Conservation (phyloP, 1,284 basidiomycete genomes). For the Bjerkandera adusta region DNA sequence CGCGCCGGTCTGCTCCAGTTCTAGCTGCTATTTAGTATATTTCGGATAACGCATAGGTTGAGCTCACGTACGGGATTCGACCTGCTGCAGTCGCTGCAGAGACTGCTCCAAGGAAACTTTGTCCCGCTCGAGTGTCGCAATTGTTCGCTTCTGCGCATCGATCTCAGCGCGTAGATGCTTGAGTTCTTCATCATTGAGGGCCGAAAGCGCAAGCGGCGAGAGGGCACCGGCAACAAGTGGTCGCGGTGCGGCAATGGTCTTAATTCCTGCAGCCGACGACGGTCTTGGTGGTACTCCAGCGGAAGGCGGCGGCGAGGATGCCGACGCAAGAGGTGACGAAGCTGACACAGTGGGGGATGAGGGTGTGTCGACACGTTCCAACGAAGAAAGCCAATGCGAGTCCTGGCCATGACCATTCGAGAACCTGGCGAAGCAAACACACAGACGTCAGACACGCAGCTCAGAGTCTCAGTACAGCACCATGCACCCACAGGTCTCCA, state of each 20-base stretch:
- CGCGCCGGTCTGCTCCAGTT: constrained; percentile 22
- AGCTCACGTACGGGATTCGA: constrained; percentile 46
- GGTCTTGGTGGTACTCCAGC: constrained; percentile 19
- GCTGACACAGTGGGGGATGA: constrained; percentile 10
- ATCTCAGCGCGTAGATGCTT: constrained; percentile 33
- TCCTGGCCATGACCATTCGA: constrained; percentile 29
- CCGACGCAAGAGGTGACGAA: neutral
- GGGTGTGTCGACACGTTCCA: constrained; percentile 45
- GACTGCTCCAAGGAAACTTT: constrained; percentile 58
- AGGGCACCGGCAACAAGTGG: constrained; percentile 5
- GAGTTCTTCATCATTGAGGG: constrained; percentile 23
- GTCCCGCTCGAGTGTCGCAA: constrained; percentile 67
- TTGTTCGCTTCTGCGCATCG: constrained; percentile 61
- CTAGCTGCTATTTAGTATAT: constrained; percentile 14
- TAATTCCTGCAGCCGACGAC: constrained; percentile 15
- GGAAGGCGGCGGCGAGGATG: constrained; percentile 21
- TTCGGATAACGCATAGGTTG: neutral
- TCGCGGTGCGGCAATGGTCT: constrained; percentile 12
- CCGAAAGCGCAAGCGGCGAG: constrained; percentile 14
- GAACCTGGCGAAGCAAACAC: constrained; percentile 24
- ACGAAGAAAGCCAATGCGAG: constrained; percentile 56
- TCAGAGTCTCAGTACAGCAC: constrained; percentile 1
- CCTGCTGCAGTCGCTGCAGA: constrained; percentile 36
- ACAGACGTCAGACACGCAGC: neutral
- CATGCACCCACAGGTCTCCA: constrained; percentile 30